phyloP scores from a whole-genome alignment of 148 eudicot genomes.

The Amaranthus palmeri region DNA sequence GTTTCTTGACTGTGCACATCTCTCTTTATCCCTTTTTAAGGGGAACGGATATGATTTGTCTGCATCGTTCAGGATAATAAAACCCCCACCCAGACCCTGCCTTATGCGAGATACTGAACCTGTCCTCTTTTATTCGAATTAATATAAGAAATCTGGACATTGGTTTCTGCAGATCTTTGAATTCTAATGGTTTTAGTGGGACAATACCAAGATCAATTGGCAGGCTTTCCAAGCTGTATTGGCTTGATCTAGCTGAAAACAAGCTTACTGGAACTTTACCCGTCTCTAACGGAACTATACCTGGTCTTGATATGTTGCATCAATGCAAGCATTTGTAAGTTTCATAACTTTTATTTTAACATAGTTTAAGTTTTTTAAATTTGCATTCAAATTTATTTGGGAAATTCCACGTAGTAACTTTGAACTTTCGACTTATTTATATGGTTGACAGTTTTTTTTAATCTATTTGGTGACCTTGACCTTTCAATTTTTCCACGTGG shows the following conservation, averaged over 20 bases:
- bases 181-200: slow-evolving; percentile 50
- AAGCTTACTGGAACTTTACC: slow-evolving; percentile 49
- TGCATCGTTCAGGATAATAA: too few relatives aligned
- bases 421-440: not conserved
- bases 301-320: slow-evolving; percentile 49
- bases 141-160: not conserved
- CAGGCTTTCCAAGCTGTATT: slow-evolving; percentile 39
- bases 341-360: too few relatives aligned
- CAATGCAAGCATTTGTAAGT: slow-evolving; percentile 63
- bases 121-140: too few relatives aligned
- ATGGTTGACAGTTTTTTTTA: too few relatives aligned
- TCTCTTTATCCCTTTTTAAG: not conserved
- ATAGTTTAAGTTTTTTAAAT: too few relatives aligned
- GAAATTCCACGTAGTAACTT: too few relatives aligned
- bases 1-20: not conserved
- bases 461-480: too few relatives aligned
- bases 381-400: too few relatives aligned
- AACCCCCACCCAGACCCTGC: too few relatives aligned
- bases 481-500: too few relatives aligned
- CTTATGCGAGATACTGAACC: too few relatives aligned
- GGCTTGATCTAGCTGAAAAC: slow-evolving; percentile 56
- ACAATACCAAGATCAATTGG: slow-evolving; percentile 42
- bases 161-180: slow-evolving; percentile 35
- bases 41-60: too few relatives aligned
- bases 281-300: slow-evolving; percentile 42